These are phyloP conservation scores for Potentilla sterilis DNA, from an alignment of 306 rosid species.

Conservation along the genomic window DNA sequence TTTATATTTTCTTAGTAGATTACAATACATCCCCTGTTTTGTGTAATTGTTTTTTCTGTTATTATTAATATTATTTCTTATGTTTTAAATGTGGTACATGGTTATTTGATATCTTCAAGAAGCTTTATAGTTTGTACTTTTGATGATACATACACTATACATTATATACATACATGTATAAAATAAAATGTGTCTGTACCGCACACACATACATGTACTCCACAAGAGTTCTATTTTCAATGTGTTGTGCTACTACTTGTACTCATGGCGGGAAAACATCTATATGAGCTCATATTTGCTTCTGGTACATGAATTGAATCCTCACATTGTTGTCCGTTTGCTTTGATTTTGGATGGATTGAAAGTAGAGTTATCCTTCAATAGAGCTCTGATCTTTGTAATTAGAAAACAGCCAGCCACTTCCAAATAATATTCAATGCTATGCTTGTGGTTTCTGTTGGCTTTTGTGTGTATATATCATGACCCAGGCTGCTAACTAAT, in stretches of 20 bases:
- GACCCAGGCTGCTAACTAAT: constrained; percentile 6
- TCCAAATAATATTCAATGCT: not conserved
- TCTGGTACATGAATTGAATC: not conserved
- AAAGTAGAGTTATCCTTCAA: not conserved
- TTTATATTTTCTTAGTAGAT: constrained; percentile 24
- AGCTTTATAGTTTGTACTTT: not conserved
- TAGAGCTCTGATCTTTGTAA: too few relatives aligned
- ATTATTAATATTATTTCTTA: not conserved
- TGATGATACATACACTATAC: not conserved
- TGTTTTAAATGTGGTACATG: not conserved
- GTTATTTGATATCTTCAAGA: not conserved
- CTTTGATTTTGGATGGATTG: not conserved
- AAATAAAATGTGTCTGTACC: too few relatives aligned
- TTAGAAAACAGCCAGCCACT: not conserved
- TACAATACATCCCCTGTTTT: constrained; percentile 6
- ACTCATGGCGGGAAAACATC: not conserved
- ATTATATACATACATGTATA: not conserved
- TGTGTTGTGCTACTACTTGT: not conserved
- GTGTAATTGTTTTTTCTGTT: not conserved
- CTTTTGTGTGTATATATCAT: not conserved
- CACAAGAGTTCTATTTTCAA: not conserved
- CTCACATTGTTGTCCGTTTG: not conserved
- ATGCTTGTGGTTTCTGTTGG: constrained; percentile 14
- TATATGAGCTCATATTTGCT: not conserved
- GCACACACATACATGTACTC: not conserved